Conservation (phyloP, 306 rosid genomes). For the Parietaria judaica region DNA sequence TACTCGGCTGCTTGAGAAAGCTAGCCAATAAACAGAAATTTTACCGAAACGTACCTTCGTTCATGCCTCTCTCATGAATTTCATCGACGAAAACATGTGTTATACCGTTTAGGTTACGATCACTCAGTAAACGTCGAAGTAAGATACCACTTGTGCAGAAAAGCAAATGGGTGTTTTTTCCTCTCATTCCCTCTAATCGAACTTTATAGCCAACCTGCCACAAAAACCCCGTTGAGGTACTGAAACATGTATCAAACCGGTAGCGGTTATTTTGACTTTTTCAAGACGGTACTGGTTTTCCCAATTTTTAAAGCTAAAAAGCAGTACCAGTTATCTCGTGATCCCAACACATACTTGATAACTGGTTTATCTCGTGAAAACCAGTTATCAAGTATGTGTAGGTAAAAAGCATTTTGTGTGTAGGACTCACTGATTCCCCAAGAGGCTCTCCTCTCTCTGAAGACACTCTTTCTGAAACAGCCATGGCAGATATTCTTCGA, state of each 20-base stretch:
- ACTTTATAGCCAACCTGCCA: constrained; percentile 62
- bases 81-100: constrained; percentile 60
- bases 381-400: constrained; percentile 5
- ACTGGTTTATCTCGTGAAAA: neutral
- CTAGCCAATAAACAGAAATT: constrained; percentile 1
- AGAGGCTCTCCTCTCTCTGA: constrained; percentile 51
- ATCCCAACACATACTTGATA: too few species aligned
- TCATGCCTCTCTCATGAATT: constrained; percentile 63
- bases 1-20: constrained; percentile 4
- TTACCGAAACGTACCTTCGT: constrained; percentile 37
- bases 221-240: constrained; percentile 72
- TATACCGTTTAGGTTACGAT: constrained; percentile 43
- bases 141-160: constrained; percentile 56
- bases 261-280: too few species aligned
- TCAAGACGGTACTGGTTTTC: too few species aligned
- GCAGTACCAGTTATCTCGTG: too few species aligned
- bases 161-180: constrained; percentile 53
- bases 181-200: constrained; percentile 53
- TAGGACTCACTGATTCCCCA: constrained; percentile 46
- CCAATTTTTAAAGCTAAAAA: too few species aligned
- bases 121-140: constrained; percentile 52
- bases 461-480: constrained; percentile 51
- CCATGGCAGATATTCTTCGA: constrained; percentile 51
- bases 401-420: constrained; percentile 10
- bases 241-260: constrained; percentile 42